Evolutionary conservation across 352 stramenopile species (phyloP).

Genomic region (Blastocystis hominis): DNA sequence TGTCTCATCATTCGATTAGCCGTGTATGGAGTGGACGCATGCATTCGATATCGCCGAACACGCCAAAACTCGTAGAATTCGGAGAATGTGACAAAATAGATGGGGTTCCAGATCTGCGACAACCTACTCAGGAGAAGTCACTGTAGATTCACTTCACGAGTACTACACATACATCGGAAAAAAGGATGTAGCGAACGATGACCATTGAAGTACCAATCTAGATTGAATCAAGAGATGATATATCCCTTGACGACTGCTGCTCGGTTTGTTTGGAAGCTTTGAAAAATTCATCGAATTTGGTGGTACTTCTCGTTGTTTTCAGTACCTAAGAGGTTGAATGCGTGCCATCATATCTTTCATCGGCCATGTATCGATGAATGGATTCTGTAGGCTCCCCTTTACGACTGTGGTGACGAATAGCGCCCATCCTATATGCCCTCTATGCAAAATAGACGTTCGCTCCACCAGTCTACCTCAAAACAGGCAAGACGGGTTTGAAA

Average conservation of each 20-base stretch:
- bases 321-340: not conserved
- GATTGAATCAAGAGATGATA: not conserved
- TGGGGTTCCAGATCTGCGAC: conserved; percentile 2
- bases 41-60: not conserved
- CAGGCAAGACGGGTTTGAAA: not conserved
- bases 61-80: not conserved
- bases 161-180: conserved; percentile 17
- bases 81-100: not conserved
- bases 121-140: not conserved
- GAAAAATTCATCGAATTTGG: not conserved
- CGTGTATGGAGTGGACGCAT: conserved; percentile 32
- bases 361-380: conserved; percentile 3
- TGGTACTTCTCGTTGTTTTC: not conserved
- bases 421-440: not conserved
- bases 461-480: not conserved
- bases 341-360: not conserved
- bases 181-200: not conserved
- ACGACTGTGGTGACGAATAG: not conserved
- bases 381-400: not conserved
- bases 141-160: not conserved
- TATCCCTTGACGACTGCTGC: not conserved
- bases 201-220: not conserved
- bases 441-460: conserved; percentile 2
- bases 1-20: conserved; percentile 6
- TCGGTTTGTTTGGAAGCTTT: not conserved